These are phyloP conservation scores for Seiridium unicorne DNA, from an alignment of 2,329 filamentous ascomycete species.

Conservation along the genomic window DNA sequence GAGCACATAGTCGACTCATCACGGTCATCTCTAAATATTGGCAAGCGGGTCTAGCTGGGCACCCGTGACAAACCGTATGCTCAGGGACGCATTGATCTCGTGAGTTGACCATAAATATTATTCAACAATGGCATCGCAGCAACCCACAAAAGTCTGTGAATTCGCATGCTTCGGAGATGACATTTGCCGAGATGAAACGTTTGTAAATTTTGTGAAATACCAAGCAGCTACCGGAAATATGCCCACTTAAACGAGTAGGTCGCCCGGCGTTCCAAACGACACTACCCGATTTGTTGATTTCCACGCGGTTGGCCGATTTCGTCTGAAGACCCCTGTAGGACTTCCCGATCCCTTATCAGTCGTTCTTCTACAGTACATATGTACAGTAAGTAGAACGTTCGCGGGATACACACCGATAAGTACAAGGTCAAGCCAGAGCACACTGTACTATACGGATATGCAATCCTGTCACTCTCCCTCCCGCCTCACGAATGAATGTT, in stretches of 20 bases:
- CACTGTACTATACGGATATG: no score
- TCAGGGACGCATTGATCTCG: background rate
- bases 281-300: background rate
- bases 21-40: background rate
- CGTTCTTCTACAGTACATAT: no score
- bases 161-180: constrained; percentile 7
- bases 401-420: no score
- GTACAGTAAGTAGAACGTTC: no score
- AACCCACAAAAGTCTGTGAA: background rate
- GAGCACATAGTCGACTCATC: background rate
- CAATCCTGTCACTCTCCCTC: no score
- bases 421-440: no score
- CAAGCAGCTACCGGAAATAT: background rate
- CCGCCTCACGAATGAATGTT: no score
- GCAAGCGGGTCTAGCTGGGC: background rate
- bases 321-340: background rate
- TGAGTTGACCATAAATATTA: background rate
- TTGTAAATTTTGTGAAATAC: constrained; percentile 1
- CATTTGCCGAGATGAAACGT: constrained; percentile 2
- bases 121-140: background rate
- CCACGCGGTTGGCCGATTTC: background rate
- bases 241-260: background rate
- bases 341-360: no score
- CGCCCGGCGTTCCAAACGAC: background rate
- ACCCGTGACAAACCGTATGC: background rate